These are phyloP conservation scores for Candida smagusa DNA, from an alignment of 1,139 yeast species.

Conservation along the genomic window DNA sequence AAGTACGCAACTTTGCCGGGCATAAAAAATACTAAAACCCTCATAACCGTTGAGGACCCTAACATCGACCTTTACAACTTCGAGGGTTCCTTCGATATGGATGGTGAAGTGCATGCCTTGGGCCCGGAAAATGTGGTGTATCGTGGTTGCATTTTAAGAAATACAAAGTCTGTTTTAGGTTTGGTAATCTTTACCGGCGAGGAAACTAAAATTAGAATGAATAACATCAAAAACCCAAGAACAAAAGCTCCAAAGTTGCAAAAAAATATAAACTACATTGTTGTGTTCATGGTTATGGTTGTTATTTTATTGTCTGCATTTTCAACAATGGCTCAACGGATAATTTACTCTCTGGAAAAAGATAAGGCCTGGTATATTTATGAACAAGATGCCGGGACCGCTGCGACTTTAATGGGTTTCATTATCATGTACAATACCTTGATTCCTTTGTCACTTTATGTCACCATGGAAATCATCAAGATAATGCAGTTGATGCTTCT, in stretches of 20 bases:
- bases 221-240: slow-evolving; percentile 84
- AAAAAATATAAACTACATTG: slow-evolving; percentile 75
- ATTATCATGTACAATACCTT: slow-evolving; percentile 95
- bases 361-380: slow-evolving; percentile 71
- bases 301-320: slow-evolving; percentile 74
- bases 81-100: slow-evolving; percentile 62
- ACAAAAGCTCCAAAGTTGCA: slow-evolving; percentile 93
- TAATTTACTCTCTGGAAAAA: slow-evolving; percentile 42
- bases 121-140: slow-evolving; percentile 80
- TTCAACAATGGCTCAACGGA: slow-evolving; percentile 75
- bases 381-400: slow-evolving; percentile 76
- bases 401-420: slow-evolving; percentile 91
- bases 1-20: slow-evolving; percentile 48
- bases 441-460: slow-evolving; percentile 92
- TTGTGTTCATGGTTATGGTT: slow-evolving; percentile 79
- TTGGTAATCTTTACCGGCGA: slow-evolving; percentile 91
- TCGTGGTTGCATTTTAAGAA: slow-evolving; percentile 85
- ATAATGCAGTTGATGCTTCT: slow-evolving; percentile 77
- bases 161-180: slow-evolving; percentile 72
- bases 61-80: slow-evolving; percentile 87
- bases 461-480: slow-evolving; percentile 93
- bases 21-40: slow-evolving; percentile 48
- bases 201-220: slow-evolving; percentile 94
- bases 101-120: slow-evolving; percentile 48
- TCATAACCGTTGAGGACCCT: slow-evolving; percentile 81